Conservation (phyloP, 257 asterid species). For the Solanum etuberosum region DNA sequence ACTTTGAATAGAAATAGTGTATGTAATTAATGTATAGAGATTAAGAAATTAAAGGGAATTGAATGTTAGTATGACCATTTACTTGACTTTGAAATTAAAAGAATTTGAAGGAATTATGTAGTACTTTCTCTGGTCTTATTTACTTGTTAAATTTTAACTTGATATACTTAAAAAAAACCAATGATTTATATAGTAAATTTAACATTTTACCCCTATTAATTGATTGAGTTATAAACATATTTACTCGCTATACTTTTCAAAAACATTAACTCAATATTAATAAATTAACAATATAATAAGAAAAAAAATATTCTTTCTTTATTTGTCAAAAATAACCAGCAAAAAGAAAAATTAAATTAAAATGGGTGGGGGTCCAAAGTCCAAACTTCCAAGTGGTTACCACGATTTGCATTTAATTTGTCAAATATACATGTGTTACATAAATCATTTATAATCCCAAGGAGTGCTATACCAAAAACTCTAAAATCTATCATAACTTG, state of each 20-base stretch:
- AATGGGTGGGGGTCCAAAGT: neutral
- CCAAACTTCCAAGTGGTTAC: neutral
- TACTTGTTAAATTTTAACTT: too few species aligned
- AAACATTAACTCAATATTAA: too few species aligned
- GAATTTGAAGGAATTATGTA: neutral
- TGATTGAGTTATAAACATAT: too few species aligned
- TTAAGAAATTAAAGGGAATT: neutral
- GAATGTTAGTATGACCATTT: neutral
- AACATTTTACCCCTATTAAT: too few species aligned
- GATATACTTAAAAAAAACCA: neutral
- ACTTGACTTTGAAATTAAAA: neutral
- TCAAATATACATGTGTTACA: neutral
- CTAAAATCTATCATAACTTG: neutral
- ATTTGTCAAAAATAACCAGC: too few species aligned
- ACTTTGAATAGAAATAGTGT: neutral
- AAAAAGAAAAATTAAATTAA: too few species aligned
- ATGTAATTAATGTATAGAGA: too few species aligned
- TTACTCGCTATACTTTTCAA: too few species aligned
- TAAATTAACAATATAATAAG: too few species aligned
- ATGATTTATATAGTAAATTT: too few species aligned
- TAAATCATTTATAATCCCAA: neutral
- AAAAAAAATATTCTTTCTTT: too few species aligned
- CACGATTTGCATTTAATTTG: conserved; percentile 9
- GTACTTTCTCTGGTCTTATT: too few species aligned
- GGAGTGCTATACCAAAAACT: neutral